Base-by-base conservation (phyloP, 2,329 filamentous ascomycete genomes). In the Alternaria arbusti region DNA sequence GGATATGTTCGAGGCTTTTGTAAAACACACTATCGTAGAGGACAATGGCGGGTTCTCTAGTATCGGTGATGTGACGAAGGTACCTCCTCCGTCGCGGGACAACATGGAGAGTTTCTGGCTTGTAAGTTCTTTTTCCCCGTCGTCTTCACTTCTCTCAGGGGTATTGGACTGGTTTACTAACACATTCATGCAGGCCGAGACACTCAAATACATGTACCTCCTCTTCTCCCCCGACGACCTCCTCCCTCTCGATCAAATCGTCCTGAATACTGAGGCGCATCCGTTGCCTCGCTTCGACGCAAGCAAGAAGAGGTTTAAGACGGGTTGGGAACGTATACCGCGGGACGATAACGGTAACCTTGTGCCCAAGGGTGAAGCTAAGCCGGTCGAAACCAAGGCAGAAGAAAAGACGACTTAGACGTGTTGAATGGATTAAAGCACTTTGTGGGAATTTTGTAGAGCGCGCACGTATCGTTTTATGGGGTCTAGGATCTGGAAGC, bases 51-150 rank as follows among this genome's bases (percentile, higher is more conserved):
- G 94, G 0, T 98, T 96, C 77, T 93, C 92, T 1, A 94, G 91
- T 69, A 84, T 98, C 65, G 86, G 86, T 17, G 88, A 96, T 76
- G 94, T 94, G 25, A 89, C 90, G 69, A 81, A 82, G 6, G 81
- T 96, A 10, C 94, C 94, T 20, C 89, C 93, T 0, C 79, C 84
- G 13, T 83, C 84, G 49, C 86, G 89, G 64, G 95, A 99, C 80
- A 98, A 98, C 72, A 97, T 99, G 95, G 96, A 99, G 83, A 96
- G 93, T 78, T 98, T 98, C 82, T 99, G 96, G 96, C 87, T 99
- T 84, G 91, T 93, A 82, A 83, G 90, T 82, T 40, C 15, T 5
- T 17, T 25, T 22, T 50, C 49, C 28, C 7, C 28, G 20, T 20
- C 20, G 20, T 20, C 20, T 20, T 20, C 20, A 20, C 20, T 20